A percentile compares a stretch with the other conserved stretches of the same genome.
These are phyloP conservation scores for Ogataea zsoltii DNA, from an alignment of 805 yeast genomes.

Conservation along the genomic window DNA sequence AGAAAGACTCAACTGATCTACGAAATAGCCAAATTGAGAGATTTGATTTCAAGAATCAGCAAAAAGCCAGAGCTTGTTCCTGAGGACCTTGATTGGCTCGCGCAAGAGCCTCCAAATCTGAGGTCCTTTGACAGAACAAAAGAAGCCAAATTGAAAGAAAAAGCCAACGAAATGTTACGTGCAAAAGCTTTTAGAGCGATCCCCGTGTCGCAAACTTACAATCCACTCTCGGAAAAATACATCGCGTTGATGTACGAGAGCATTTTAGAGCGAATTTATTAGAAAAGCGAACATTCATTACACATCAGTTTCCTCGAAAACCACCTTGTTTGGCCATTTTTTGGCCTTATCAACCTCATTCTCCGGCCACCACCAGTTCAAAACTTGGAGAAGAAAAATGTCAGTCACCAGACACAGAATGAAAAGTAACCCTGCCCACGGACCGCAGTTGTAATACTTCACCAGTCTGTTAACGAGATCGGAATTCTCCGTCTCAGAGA, in stretches of 20 bases:
- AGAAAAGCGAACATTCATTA: background rate
- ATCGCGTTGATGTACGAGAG: background rate
- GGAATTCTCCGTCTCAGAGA: conserved; percentile 21
- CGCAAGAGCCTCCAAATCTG: background rate
- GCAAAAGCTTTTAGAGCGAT: background rate
- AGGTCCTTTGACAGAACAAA: background rate
- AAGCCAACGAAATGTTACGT: background rate
- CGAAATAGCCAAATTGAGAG: conserved; percentile 16
- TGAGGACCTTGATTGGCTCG: conserved; percentile 8
- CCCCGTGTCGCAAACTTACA: background rate
- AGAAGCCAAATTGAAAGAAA: background rate
- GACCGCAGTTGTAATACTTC: conserved; percentile 68
- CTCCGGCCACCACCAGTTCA: conserved; percentile 73
- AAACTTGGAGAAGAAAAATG: conserved; percentile 56
- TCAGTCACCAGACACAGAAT: conserved; percentile 82
- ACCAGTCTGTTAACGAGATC: conserved; percentile 58
- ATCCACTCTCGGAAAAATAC: background rate
- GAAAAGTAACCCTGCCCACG: conserved; percentile 85
- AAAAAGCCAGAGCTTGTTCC: no score
- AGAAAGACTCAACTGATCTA: conserved; percentile 13
- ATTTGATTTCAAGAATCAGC: conserved; percentile 12
- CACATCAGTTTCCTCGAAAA: background rate
- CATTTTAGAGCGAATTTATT: background rate
- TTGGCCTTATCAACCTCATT: conserved; percentile 68
- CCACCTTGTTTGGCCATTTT: conserved; percentile 68